Percentiles rank a stretch among this genome's conserved stretches.
Evolutionary conservation across 1,284 basidiomycete genomes (phyloP).

Genomic region (Cutaneotrichosporon sp.): DNA sequence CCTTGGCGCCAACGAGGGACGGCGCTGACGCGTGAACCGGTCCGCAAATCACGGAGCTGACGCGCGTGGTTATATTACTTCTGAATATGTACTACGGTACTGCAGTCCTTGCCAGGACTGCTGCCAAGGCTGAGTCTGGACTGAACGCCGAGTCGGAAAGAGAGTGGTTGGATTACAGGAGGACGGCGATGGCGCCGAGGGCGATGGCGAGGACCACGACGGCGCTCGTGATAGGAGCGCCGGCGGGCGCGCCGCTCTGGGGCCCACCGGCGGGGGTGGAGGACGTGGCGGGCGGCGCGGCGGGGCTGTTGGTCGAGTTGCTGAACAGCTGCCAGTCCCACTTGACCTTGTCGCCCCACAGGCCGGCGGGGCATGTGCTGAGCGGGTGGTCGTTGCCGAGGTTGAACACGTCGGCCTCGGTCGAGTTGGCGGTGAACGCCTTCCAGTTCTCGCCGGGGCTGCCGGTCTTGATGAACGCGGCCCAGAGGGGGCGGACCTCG

Average conservation of each 20-base stretch:
- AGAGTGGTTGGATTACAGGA: not conserved
- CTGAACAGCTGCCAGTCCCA: conserved; percentile 47
- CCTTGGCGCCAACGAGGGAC: no score
- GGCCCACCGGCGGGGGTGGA: not conserved
- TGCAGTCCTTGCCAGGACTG: not conserved
- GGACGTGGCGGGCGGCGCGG: not conserved
- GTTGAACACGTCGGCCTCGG: conserved; percentile 18
- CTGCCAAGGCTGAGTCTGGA: not conserved
- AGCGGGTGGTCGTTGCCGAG: conserved; percentile 24
- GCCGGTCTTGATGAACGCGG: conserved; percentile 38
- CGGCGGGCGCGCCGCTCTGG: not conserved
- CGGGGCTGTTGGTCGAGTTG: conserved; percentile 3
- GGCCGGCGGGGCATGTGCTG: conserved; percentile 31
- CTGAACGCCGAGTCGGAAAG: not conserved
- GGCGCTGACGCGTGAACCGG: no score
- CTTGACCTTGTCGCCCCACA: conserved; percentile 38
- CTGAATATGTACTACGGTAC: no score
- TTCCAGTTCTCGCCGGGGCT: conserved; percentile 28
- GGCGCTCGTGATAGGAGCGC: not conserved
- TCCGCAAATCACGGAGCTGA: no score
- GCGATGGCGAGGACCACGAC: not conserved
- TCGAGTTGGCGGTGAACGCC: conserved; percentile 16
- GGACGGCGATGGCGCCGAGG: conserved; percentile 1
- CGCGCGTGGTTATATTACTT: no score
- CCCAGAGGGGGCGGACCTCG: conserved; percentile 35